Evolutionary conservation across 2,329 filamentous ascomycete species (phyloP), one percentile per base, ranked within the genome.

Genomic region (Neonectria faginata): DNA sequence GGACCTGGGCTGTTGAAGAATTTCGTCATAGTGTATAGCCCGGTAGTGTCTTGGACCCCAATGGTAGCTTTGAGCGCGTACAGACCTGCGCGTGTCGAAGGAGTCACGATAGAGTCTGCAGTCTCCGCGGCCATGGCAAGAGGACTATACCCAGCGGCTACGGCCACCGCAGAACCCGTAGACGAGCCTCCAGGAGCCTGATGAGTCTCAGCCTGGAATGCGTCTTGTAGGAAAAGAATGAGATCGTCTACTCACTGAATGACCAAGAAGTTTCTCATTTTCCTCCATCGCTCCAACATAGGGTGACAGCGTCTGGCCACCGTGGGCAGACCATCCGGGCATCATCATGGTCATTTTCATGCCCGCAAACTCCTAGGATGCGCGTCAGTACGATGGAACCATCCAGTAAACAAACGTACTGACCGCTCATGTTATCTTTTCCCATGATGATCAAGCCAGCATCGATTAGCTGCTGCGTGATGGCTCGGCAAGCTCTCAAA

Each of bases 121-220:
- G 77, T 79, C 64, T 79, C 76, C 18, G 75, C 75, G 8, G 70
- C 76, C 27, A 79, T 72, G 9, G 75, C 71, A 4, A 79, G 64
- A 29, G 77, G 77, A 29, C 60, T 63, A 27, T 74, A 76, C 0
- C 77, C 76, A 3, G 76, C 75, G 0, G 76, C 70, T 0, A 78
- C 71, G 3, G 72, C 71, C 3, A 79, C 76, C 11, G 73, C 77
- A n/a, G 78, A 77, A 20, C 78, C 77, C 2, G 72, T 63, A 1
- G 77, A 79, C 0, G 74, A 79, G 31, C 77, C 77, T 0, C 74
- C 74, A 1, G 77, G 76, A 1, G 68, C 64, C 72, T 78, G 20
- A 9, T 48, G 29, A 48, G 10, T 29, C 27, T 48, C 14, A 48
- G 45, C 29, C 2, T 45, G 2, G 9, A 8, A 31, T 36, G 12